phyloP scores from a whole-genome alignment of 2,329 filamentous ascomycete genomes.

The Corynespora cassiicola region DNA sequence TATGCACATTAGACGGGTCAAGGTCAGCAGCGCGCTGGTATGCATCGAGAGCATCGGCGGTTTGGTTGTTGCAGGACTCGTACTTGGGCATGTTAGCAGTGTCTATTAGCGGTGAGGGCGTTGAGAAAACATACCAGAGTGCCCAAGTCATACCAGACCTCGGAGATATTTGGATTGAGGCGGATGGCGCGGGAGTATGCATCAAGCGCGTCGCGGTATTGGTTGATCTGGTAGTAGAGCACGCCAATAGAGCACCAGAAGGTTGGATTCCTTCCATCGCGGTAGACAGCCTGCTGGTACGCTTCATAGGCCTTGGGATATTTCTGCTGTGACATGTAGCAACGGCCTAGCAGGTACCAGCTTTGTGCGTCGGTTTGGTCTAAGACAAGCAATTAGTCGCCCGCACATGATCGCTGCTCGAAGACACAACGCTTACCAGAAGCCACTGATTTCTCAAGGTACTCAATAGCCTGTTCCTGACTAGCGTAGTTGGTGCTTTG shows the following conservation, averaged over 20 bases:
- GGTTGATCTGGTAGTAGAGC: conserved; percentile 99
- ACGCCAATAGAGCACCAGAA: conserved; percentile 99
- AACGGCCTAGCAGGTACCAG: conserved; percentile 96
- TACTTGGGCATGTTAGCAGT: conserved; percentile 65
- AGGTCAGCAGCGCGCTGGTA: conserved; percentile 94
- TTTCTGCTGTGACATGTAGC: conserved; percentile 99
- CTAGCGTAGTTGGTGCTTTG: conserved; percentile 90
- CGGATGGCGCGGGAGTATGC: conserved; percentile 97
- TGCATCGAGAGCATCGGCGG: conserved; percentile 92
- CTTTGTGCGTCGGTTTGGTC: conserved; percentile 96
- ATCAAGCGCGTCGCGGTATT: conserved; percentile 96
- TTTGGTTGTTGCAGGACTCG: conserved; percentile 99
- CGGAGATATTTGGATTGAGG: conserved; percentile 96
- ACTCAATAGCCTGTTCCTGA: conserved; percentile 96
- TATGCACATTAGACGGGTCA: conserved; percentile 91
- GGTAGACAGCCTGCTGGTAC: conserved; percentile 98
- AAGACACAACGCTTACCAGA: conserved; percentile 69
- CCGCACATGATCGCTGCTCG: conserved; percentile 12
- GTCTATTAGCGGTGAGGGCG: conserved; percentile 1
- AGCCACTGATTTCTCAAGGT: conserved; percentile 93
- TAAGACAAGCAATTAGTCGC: conserved; percentile 46
- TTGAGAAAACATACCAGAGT: conserved; percentile 74
- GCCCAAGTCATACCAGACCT: conserved; percentile 98
- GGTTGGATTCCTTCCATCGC: conserved; percentile 94
- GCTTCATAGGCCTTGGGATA: conserved; percentile 98